Percentiles rank a stretch among this genome's conserved stretches.
Evolutionary conservation across 116 monocot genomes (phyloP).

Genomic region (Iris pallida): DNA sequence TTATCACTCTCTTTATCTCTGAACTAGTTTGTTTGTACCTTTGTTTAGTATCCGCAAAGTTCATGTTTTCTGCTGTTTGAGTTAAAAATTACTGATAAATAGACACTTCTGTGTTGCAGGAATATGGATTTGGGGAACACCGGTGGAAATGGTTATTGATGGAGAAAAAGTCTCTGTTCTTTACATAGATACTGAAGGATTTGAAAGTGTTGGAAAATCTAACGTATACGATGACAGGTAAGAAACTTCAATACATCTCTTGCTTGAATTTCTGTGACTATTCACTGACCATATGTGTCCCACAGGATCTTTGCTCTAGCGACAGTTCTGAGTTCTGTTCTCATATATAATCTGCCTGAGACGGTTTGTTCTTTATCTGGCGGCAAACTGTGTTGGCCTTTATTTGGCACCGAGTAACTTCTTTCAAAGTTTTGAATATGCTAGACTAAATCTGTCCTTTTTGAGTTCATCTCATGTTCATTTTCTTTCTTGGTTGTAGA

Average conservation of each 20-base stretch:
- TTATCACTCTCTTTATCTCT: background rate
- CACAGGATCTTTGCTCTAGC: conserved; percentile 98
- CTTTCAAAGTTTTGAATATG: conserved; percentile 10
- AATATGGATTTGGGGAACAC: conserved; percentile 98
- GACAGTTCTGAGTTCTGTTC: conserved; percentile 94
- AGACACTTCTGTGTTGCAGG: conserved; percentile 44
- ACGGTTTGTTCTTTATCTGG: conserved; percentile 65
- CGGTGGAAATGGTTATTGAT: conserved; percentile 73
- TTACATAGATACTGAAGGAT: conserved; percentile 97
- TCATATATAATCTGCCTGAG: conserved; percentile 97
- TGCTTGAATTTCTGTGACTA: background rate
- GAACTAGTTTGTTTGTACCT: background rate
- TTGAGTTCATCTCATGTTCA: conserved; percentile 4
- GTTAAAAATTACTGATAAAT: conserved; percentile 3
- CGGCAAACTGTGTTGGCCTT: conserved; percentile 9
- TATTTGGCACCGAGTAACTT: conserved; percentile 15
- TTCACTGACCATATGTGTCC: conserved; percentile 1
- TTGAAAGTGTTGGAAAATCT: conserved; percentile 99
- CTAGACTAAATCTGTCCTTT: background rate
- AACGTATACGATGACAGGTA: conserved; percentile 99
- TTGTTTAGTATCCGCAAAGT: too few relatives aligned
- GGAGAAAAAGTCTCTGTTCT: conserved; percentile 83
- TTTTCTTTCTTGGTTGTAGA: conserved; percentile 39
- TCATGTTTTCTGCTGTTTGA: background rate
- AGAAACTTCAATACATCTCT: background rate